phyloP scores from a whole-genome alignment of 257 asterid genomes.

The Ajuga chamaepitys region DNA sequence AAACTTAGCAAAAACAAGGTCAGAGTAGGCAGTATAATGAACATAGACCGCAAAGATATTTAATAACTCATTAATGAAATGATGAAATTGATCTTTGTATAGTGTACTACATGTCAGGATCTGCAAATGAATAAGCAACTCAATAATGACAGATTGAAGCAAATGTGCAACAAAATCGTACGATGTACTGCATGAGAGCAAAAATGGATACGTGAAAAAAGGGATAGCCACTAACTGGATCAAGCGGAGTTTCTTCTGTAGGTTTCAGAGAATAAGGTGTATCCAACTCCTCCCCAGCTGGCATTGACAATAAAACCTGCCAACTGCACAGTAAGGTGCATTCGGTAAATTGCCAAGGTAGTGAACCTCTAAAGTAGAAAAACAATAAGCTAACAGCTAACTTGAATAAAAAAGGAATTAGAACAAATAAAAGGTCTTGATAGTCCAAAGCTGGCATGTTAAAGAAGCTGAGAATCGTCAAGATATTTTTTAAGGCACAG shows the following conservation, averaged over 20 bases:
- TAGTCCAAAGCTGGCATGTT: no score
- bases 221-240: slow-evolving; percentile 43
- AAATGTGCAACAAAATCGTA: neutral
- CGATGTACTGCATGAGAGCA: neutral
- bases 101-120: neutral
- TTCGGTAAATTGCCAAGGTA: slow-evolving; percentile 16
- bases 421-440: no score
- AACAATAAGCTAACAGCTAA: neutral
- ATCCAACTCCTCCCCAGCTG: slow-evolving; percentile 67
- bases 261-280: slow-evolving; percentile 67
- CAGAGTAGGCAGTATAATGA: neutral
- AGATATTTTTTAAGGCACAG: no score
- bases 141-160: neutral
- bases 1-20: neutral
- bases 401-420: neutral
- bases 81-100: neutral
- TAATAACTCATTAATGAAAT: neutral
- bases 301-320: slow-evolving; percentile 81
- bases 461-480: no score
- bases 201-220: neutral
- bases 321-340: slow-evolving; percentile 56
- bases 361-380: slow-evolving; percentile 4
- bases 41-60: neutral
- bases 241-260: slow-evolving; percentile 61
- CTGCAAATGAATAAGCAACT: neutral